phyloP scores from a whole-genome alignment of 2,329 filamentous ascomycete species.

The Gaeumannomyces sp. region DNA sequence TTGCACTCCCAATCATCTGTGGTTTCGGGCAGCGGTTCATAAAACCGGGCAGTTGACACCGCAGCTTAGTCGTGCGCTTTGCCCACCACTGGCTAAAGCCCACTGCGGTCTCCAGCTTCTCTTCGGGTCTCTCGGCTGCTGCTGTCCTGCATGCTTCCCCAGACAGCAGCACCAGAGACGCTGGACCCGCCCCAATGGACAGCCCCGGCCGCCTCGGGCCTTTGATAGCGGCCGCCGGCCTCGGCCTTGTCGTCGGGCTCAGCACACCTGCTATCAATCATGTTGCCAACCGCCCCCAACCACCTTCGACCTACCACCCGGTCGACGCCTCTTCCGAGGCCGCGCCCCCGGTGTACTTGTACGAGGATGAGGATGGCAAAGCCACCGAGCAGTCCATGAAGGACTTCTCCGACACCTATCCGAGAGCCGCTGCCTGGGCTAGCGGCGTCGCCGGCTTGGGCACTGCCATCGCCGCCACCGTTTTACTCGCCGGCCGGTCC shows the following conservation, averaged over 20 bases:
- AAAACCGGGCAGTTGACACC: background rate
- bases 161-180: background rate
- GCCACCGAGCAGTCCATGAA: conserved; percentile 27
- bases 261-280: conserved; percentile 17
- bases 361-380: conserved; percentile 25
- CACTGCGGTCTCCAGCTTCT: background rate
- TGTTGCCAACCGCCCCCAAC: conserved; percentile 11
- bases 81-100: background rate
- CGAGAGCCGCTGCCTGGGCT: conserved; percentile 21
- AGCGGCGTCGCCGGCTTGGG: conserved; percentile 21
- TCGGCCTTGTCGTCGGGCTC: conserved; percentile 15
- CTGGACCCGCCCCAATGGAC: conserved; percentile 1
- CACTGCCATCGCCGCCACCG: conserved; percentile 18
- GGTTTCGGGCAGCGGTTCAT: background rate
- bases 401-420: conserved; percentile 23
- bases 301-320: background rate
- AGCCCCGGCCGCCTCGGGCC: conserved; percentile 1
- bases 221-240: conserved; percentile 9
- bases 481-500: conserved; percentile 14
- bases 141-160: background rate
- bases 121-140: background rate
- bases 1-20: background rate
- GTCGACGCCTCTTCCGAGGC: conserved; percentile 11
- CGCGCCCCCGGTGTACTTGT: conserved; percentile 16
- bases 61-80: background rate